Conservation (phyloP, 306 rosid species). For the Carpinus fangiana region DNA sequence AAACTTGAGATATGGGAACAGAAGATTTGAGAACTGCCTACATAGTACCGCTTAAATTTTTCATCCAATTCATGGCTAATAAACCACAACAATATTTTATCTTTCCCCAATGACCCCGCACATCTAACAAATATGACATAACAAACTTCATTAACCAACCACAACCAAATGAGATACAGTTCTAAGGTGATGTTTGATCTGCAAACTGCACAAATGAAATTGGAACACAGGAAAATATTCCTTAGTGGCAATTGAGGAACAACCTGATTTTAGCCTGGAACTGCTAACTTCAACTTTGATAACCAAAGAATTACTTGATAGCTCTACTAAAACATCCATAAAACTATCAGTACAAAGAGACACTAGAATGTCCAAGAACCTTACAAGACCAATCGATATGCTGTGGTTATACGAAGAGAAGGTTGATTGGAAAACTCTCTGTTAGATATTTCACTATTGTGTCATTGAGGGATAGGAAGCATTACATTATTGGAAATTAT, state of each 20-base stretch:
- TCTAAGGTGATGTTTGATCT: constrained; percentile 10
- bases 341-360: not conserved
- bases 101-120: not conserved
- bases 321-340: not conserved
- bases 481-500: not conserved
- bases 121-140: not conserved
- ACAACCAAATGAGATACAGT: constrained; percentile 2
- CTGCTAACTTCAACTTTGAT: not conserved
- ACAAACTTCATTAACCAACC: constrained; percentile 5
- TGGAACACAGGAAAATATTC: not conserved
- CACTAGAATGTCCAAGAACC: not conserved
- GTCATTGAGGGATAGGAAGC: not conserved
- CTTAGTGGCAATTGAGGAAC: constrained; percentile 6
- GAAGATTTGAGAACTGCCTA: not conserved
- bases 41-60: not conserved
- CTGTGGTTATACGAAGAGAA: not conserved
- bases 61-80: constrained; percentile 7
- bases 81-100: constrained; percentile 8
- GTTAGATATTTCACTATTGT: not conserved
- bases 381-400: not conserved
- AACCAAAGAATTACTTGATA: not conserved
- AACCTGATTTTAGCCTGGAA: not conserved
- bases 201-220: not conserved
- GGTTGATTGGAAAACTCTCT: constrained; percentile 2
- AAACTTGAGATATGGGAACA: not conserved